A percentile compares a stretch with the other conserved stretches of the same genome.
These are phyloP conservation scores for Alternaria sp. DNA, from an alignment of 2,329 filamentous ascomycete species.

Conservation along the genomic window DNA sequence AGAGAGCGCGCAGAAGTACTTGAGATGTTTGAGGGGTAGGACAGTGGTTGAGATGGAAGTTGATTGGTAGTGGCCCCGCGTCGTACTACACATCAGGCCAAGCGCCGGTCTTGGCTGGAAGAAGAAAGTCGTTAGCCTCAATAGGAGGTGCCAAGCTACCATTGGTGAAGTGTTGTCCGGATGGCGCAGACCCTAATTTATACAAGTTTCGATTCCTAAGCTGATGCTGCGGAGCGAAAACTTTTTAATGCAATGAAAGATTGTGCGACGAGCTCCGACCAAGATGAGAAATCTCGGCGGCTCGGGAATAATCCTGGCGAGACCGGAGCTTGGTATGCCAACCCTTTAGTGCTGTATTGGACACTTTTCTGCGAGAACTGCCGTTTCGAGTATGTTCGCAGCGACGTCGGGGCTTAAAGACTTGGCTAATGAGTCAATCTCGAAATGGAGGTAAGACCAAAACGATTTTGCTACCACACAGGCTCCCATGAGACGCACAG, in stretches of 20 bases:
- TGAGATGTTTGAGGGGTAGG: background rate
- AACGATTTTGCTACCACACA: background rate
- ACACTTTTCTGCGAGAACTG: constrained; percentile 31
- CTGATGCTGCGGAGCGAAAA: background rate
- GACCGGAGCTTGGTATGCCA: constrained; percentile 44
- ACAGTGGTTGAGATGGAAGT: background rate
- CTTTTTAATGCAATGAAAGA: background rate
- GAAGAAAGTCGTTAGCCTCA: constrained; percentile 31
- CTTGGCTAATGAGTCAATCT: constrained; percentile 21
- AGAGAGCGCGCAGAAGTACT: background rate
- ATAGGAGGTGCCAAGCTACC: constrained; percentile 33
- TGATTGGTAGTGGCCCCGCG: constrained; percentile 16
- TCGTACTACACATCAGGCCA: constrained; percentile 26
- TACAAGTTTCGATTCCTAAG: background rate
- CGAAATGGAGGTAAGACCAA: background rate
- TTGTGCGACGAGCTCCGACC: background rate
- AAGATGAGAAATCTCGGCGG: background rate
- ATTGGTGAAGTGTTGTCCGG: constrained; percentile 17
- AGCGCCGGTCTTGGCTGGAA: constrained; percentile 27
- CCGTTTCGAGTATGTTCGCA: constrained; percentile 39
- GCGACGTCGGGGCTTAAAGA: constrained; percentile 20
- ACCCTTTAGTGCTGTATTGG: constrained; percentile 49
- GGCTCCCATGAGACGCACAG: background rate
- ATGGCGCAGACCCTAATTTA: constrained; percentile 10
- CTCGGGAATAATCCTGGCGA: constrained; percentile 34